These are phyloP conservation scores for Colletotrichum sp. DNA, from an alignment of 2,329 filamentous ascomycete species.

Conservation along the genomic window DNA sequence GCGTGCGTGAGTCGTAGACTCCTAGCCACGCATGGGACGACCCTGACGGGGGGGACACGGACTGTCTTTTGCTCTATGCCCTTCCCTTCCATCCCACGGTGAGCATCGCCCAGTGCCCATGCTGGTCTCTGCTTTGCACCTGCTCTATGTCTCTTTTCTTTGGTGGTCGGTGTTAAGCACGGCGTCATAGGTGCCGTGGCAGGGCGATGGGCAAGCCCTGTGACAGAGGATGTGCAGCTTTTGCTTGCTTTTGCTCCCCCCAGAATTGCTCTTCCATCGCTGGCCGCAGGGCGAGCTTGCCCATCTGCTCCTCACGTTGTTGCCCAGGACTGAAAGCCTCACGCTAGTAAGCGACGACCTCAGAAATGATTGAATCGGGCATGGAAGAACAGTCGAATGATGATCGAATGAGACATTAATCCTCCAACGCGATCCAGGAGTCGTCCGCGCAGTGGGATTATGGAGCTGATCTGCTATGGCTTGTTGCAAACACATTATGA, in stretches of 20 bases:
- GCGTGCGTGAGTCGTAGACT: slow-evolving; percentile 21
- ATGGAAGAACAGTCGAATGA: slow-evolving; percentile 12
- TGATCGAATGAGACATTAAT: slow-evolving; percentile 14
- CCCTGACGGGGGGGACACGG: slow-evolving; percentile 14
- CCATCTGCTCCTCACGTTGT: neutral
- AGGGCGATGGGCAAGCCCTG: neutral
- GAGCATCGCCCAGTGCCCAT: slow-evolving; percentile 1
- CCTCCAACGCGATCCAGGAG: neutral
- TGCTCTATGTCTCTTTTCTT: neutral
- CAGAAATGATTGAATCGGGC: neutral
- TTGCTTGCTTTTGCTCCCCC: neutral
- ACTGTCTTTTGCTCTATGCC: slow-evolving; percentile 12
- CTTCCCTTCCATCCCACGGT: neutral
- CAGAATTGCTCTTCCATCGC: neutral
- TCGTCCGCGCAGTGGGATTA: neutral
- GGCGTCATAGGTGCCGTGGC: neutral
- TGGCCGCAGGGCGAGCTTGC: neutral
- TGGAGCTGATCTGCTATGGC: neutral
- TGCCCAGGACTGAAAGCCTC: neutral
- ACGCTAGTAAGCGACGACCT: neutral
- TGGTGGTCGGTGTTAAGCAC: neutral
- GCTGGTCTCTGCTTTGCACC: slow-evolving; percentile 3
- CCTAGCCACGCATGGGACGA: slow-evolving; percentile 17
- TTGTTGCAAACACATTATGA: neutral
- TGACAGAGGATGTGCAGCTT: neutral